Evolutionary conservation across 106 monocot genomes (phyloP), one percentile per base, ranked within the genome.

Genomic region (Platanthera zijinensis): DNA sequence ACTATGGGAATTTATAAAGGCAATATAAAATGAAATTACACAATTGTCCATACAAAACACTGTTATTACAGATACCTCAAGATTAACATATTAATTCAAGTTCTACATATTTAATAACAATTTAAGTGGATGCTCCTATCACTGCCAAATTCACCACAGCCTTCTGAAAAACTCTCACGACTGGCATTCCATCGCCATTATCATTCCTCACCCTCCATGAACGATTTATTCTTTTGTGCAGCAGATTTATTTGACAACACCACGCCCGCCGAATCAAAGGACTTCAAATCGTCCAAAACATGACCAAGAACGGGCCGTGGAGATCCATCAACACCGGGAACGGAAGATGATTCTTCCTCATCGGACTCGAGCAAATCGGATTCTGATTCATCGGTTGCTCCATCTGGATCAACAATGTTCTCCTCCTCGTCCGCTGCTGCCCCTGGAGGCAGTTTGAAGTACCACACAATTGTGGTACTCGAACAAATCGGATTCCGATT

Each of bases 201-300:
- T 93, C 87, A 76, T 89, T 91, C 48, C 86, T 83, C 21, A 97
- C 91, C 59, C 93, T 87, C 96, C 96, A 97, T 12, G 93, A 77
- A 0, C 96, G 80, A 57, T 78, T 97, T 97, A 80, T 93, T 97
- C 62, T 86, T 89, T 77, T 91, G 93, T 11, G 91, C 82, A 10
- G 53, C 54, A 79, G 62, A 72, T 69, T 75, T 81, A 50, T 75
- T 81, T 1, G 77, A 81, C 28, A 67, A 25, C 2, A 77, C 59
- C 11, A 48, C 82, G 74, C 57, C 48, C 22, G 80, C 70, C 77
- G 79, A 77, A 13, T 95, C 95, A 78, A 92, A 95, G 7, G 86
- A 84, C 52, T 85, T 57, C 1, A 97, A 81, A 61, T 93, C 96
- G 75, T 84, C 76, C 21, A 93, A 68, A 57, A 84, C 81, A 74